Evolutionary conservation across 768 basidiomycete genomes (phyloP).

Genomic region (Serendipita sp.): DNA sequence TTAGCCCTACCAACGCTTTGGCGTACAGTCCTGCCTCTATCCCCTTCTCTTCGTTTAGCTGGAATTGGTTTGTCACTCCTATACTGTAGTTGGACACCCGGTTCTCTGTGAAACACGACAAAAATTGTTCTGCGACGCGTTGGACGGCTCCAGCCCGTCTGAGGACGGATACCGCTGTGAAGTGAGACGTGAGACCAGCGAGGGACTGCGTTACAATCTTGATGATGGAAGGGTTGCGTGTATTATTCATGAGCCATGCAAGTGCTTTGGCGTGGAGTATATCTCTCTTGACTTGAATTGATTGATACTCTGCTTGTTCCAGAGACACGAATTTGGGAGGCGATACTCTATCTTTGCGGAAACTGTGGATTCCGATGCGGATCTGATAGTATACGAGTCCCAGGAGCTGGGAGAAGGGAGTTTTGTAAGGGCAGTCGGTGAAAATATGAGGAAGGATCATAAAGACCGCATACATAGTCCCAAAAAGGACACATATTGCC

Average conservation of each 20-base stretch:
- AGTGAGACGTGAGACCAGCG: background rate
- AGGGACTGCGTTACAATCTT: background rate
- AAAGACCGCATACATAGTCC: background rate
- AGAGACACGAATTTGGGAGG: background rate
- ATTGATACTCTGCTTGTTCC: conserved; percentile 1
- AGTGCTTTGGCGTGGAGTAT: conserved; percentile 2
- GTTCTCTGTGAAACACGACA: conserved; percentile 2
- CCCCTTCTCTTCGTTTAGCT: conserved; percentile 2
- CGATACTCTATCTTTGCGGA: background rate
- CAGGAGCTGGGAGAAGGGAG: background rate
- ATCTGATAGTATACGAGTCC: background rate
- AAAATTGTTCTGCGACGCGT: background rate
- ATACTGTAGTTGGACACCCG: background rate
- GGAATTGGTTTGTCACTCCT: background rate
- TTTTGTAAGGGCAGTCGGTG: conserved; percentile 3
- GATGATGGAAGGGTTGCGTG: background rate
- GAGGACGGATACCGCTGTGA: background rate
- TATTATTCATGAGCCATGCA: conserved; percentile 1
- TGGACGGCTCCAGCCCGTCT: background rate
- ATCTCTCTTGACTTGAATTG: background rate
- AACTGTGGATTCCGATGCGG: background rate
- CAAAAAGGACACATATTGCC: background rate
- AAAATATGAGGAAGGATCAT: conserved; percentile 4
- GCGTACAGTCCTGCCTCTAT: background rate
- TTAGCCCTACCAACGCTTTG: background rate